Conservation (phyloP, 2,329 filamentous ascomycete genomes). For the Aspergillus costaricaensis region DNA sequence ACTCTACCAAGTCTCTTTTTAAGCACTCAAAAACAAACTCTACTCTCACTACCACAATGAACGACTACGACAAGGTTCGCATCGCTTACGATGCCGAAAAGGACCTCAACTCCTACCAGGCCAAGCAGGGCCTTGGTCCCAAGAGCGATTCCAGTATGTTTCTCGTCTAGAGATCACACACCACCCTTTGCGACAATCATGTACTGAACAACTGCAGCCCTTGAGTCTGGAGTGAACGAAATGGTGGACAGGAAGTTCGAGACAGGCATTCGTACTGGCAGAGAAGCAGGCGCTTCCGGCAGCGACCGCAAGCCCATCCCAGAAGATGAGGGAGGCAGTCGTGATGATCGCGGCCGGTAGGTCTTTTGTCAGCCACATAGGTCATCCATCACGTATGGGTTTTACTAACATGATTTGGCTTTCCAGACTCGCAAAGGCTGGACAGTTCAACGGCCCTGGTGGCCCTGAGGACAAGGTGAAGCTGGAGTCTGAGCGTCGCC, state of each 20-base stretch:
- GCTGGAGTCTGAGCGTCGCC: conserved; percentile 27
- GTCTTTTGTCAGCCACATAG: conserved; percentile 15
- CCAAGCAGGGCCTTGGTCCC: conserved; percentile 41
- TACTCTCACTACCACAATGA: conserved; percentile 18
- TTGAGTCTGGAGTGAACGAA: conserved; percentile 47
- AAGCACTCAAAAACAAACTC: background rate
- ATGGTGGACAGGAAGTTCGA: conserved; percentile 41
- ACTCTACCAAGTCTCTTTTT: background rate
- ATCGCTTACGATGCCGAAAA: conserved; percentile 39
- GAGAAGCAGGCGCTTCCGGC: conserved; percentile 34
- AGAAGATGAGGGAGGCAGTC: conserved; percentile 44
- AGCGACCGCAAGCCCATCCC: conserved; percentile 45
- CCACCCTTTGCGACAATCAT: background rate
- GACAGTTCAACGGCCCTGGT: conserved; percentile 38
- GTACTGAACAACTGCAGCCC: conserved; percentile 24
- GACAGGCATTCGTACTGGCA: conserved; percentile 40
- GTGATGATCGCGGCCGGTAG: conserved; percentile 41
- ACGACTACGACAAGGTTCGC: conserved; percentile 27
- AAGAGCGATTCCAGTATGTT: conserved; percentile 44
- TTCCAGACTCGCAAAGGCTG: conserved; percentile 36
- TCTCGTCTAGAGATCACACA: background rate
- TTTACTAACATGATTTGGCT: background rate
- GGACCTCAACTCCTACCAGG: conserved; percentile 44
- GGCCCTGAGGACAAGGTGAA: conserved; percentile 40
- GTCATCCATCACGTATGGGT: background rate